These are phyloP conservation scores for Gaultheria prostrata DNA, from an alignment of 148 eudicot genomes.

Conservation along the genomic window DNA sequence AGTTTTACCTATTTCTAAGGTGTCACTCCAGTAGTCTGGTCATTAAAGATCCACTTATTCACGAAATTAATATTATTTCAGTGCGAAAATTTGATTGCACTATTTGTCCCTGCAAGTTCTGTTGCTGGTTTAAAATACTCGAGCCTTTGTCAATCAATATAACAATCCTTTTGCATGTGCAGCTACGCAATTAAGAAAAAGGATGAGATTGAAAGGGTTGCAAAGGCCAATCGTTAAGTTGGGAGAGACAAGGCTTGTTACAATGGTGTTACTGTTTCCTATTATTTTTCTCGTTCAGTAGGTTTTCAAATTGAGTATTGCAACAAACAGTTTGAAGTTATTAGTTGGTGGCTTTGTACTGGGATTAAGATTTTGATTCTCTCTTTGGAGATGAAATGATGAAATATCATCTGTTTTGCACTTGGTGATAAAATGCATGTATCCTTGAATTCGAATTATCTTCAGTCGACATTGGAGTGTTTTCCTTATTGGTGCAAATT, in stretches of 20 bases:
- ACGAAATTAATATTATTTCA: neutral
- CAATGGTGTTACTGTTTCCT: neutral
- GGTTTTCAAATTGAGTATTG: neutral
- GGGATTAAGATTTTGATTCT: neutral
- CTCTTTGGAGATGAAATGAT: neutral
- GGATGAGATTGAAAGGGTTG: slow-evolving; percentile 25
- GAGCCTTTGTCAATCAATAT: too few relatives aligned
- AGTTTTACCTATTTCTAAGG: too few relatives aligned
- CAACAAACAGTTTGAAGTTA: neutral
- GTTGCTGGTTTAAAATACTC: neutral
- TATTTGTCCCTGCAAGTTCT: neutral
- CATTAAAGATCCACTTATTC: neutral
- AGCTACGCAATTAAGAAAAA: slow-evolving; percentile 23
- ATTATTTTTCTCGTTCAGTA: neutral
- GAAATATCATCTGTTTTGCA: neutral
- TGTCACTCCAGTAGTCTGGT: too few relatives aligned
- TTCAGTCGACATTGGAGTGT: neutral
- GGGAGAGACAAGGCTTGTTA: neutral
- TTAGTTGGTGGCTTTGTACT: neutral
- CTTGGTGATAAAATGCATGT: neutral
- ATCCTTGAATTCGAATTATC: neutral
- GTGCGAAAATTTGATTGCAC: neutral
- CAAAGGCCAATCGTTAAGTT: slow-evolving; percentile 20
- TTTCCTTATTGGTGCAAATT: neutral
- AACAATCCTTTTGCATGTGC: neutral